These are phyloP conservation scores for Penicillium waksmanii DNA, from an alignment of 495 filamentous ascomycete species.

Conservation along the genomic window DNA sequence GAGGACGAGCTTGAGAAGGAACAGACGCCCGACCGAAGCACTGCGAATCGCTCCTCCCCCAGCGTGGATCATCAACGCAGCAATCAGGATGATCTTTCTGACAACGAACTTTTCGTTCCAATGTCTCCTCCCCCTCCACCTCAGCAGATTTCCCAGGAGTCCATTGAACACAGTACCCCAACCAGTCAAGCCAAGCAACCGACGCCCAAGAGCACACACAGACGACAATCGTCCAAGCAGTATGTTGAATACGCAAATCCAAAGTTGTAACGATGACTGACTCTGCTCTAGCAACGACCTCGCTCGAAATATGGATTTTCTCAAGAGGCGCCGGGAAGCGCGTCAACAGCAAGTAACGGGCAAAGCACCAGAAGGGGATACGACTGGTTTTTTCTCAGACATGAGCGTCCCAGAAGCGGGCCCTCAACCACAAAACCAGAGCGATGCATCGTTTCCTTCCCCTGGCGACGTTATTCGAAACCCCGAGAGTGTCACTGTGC, in stretches of 20 bases:
- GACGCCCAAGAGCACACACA: background rate
- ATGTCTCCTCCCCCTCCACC: background rate
- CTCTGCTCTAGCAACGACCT: background rate
- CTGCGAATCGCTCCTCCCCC: background rate
- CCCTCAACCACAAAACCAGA: background rate
- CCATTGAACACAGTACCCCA: background rate
- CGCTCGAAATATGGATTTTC: background rate
- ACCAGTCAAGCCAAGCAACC: background rate
- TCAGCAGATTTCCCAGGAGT: background rate
- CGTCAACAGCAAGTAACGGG: slow-evolving; percentile 23
- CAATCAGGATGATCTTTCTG: background rate
- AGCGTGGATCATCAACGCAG: background rate
- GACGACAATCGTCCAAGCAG: slow-evolving; percentile 8
- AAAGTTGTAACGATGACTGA: background rate
- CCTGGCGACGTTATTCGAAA: background rate
- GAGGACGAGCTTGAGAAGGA: background rate
- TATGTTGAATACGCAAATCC: slow-evolving; percentile 5
- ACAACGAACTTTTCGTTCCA: background rate
- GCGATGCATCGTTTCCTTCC: background rate
- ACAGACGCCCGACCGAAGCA: background rate
- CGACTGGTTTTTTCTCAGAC: background rate
- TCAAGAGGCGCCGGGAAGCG: slow-evolving; percentile 4
- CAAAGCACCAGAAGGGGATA: background rate
- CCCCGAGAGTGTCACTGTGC: background rate
- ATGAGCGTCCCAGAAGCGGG: too few species aligned